Percentiles rank a stretch among this genome's conserved stretches.
These are phyloP conservation scores for Cadophora gregata DNA, from an alignment of 2,329 filamentous ascomycete species.

Conservation along the genomic window DNA sequence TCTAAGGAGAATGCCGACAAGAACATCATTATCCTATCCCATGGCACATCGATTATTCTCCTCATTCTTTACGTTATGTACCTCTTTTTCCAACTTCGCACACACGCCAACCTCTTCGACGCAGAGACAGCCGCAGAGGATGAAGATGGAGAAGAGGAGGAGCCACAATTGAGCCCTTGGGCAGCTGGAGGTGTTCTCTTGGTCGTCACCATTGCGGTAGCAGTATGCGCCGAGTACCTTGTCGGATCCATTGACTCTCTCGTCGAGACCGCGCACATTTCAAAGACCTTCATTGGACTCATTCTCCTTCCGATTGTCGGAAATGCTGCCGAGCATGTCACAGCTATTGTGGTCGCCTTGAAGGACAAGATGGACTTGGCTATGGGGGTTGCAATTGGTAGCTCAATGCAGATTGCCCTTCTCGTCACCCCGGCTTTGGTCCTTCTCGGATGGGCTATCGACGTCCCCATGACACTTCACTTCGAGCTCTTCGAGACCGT, in stretches of 20 bases:
- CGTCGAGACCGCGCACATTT: slow-evolving; percentile 72
- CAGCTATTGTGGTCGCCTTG: slow-evolving; percentile 77
- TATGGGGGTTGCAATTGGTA: slow-evolving; percentile 82
- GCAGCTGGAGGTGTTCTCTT: slow-evolving; percentile 62
- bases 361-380: slow-evolving; percentile 79
- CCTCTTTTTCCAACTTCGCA: slow-evolving; percentile 78
- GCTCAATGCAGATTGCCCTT: slow-evolving; percentile 81
- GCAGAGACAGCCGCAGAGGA: slow-evolving; percentile 48
- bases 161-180: slow-evolving; percentile 35
- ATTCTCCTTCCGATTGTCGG: slow-evolving; percentile 82
- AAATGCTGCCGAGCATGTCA: slow-evolving; percentile 82
- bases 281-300: slow-evolving; percentile 81
- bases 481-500: slow-evolving; percentile 84
- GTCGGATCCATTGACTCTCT: slow-evolving; percentile 78
- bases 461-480: slow-evolving; percentile 73
- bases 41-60: slow-evolving; percentile 77
- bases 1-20: slow-evolving; percentile 51
- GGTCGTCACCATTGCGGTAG: slow-evolving; percentile 71
- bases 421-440: slow-evolving; percentile 83
- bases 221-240: slow-evolving; percentile 77
- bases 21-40: slow-evolving; percentile 74
- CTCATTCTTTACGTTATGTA: slow-evolving; percentile 78
- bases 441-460: slow-evolving; percentile 78
- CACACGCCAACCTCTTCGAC: slow-evolving; percentile 76
- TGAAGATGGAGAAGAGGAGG: slow-evolving; percentile 32